Evolutionary conservation across 164 flowering plant species (phyloP).

Genomic region (Sextonia rubra): DNA sequence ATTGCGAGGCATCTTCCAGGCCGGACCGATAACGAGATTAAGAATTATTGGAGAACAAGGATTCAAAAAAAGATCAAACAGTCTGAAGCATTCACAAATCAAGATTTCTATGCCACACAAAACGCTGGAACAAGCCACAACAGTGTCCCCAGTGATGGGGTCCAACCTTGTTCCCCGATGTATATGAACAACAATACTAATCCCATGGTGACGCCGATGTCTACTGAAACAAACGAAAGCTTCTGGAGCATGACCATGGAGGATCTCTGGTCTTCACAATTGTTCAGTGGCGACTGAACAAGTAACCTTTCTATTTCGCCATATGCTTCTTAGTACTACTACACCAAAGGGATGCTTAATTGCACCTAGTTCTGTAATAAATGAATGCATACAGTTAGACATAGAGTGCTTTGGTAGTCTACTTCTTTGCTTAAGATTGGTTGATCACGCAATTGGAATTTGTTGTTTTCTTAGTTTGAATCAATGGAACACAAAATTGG

Average conservation of each 20-base stretch:
- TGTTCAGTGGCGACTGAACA: not conserved
- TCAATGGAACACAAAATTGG: not conserved
- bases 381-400: not conserved
- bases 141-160: not conserved
- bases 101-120: not conserved
- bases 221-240: conserved; percentile 2
- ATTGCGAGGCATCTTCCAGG: conserved; percentile 80
- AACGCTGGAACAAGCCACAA: not conserved
- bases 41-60: conserved; percentile 60
- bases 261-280: conserved; percentile 8
- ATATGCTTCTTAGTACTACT: not conserved
- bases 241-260: conserved; percentile 11
- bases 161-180: not conserved
- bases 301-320: not conserved
- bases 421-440: not conserved
- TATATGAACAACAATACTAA: not conserved
- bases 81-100: conserved; percentile 1
- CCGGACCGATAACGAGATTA: conserved; percentile 84
- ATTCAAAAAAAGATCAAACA: conserved; percentile 15
- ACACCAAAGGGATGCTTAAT: not conserved
- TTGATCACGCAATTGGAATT: not conserved
- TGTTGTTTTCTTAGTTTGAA: not conserved
- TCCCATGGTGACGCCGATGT: not conserved
- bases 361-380: not conserved
- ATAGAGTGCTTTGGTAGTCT: not conserved